Evolutionary conservation across 2,329 filamentous ascomycete genomes (phyloP), one percentile per base, ranked within the genome.

Genomic region (Colletotrichum eremochloae): DNA sequence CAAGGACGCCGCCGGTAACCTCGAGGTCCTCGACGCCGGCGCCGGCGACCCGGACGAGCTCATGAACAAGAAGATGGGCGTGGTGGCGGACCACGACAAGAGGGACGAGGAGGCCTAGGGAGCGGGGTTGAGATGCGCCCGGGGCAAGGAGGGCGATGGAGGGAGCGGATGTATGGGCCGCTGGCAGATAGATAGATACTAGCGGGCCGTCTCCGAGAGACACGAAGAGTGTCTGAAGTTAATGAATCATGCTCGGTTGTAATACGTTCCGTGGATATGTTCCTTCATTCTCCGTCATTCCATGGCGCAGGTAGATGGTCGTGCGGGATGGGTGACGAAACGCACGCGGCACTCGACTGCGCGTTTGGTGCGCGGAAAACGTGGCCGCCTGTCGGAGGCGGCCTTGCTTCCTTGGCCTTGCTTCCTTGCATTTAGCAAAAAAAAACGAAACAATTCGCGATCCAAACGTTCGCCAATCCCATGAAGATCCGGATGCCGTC

Each of bases 21-120:
- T 76, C 53, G 75, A 77, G 67, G 76, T 77, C 42, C 60, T 77
- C 42, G 76, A 78, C 38, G 75, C 68, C 20, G 71, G 68, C 31
- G 52, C 66, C 15, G 68, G 65, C n/a, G 74, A 76, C 52, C 74
- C 71, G 33, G 70, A 76, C 53, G 74, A 76, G 24, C 33, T 75
- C 36, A 76, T 77, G 75, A 75, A 76, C 68, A 72, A 75, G 70
- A 60, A 71, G 44, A 61, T 75, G 55, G 75, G 72, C 24, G 56
- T 76, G 38, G 53, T 63, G 31, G 72, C 44, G 14, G 70, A 64
- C 56, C 73, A 74, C 46, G 70, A 64, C 53, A 75, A 75, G 74
- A 74, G 70, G 15, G 68, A 62, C 50, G 65, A 74, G 69, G 69
- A 75, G 66, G 68, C 63, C 1, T 72, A 71, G 36, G 12, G 36